phyloP scores from a whole-genome alignment of 2,329 filamentous ascomycete genomes.

The Colletotrichum nymphaeae region DNA sequence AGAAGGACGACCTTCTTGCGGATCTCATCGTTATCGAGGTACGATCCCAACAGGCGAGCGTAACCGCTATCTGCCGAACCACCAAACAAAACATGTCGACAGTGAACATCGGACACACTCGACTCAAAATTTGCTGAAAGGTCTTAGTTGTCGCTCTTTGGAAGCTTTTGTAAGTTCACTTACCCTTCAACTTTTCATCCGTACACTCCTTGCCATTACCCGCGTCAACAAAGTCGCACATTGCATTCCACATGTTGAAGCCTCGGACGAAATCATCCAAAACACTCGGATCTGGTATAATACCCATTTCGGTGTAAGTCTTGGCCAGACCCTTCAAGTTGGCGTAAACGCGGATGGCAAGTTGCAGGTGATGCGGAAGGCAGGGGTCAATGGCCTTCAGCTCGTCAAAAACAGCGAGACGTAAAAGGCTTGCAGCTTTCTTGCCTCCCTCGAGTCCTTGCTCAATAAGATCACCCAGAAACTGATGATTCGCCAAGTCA shows the following conservation, averaged over 20 bases:
- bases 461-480: slow-evolving; percentile 45
- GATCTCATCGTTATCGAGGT: slow-evolving; percentile 40
- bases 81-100: slow-evolving; percentile 53
- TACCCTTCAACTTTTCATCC: slow-evolving; percentile 54
- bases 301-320: slow-evolving; percentile 44
- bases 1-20: slow-evolving; percentile 49
- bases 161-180: not conserved
- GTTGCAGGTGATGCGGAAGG: slow-evolving; percentile 40
- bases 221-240: slow-evolving; percentile 54
- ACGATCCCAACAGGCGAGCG: slow-evolving; percentile 50
- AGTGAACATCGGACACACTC: slow-evolving; percentile 51
- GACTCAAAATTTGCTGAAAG: slow-evolving; percentile 45
- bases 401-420: slow-evolving; percentile 40
- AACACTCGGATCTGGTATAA: slow-evolving; percentile 40
- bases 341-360: slow-evolving; percentile 50
- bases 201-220: slow-evolving; percentile 55
- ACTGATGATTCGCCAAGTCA: slow-evolving; percentile 39
- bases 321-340: slow-evolving; percentile 50
- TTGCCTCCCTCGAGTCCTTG: slow-evolving; percentile 46
- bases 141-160: not conserved
- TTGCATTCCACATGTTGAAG: slow-evolving; percentile 51
- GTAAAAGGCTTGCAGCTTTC: slow-evolving; percentile 42
- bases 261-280: slow-evolving; percentile 51
- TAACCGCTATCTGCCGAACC: slow-evolving; percentile 55
- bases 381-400: slow-evolving; percentile 34